Base-by-base conservation (phyloP, 169 alveolate species). In the Plasmodium malariae region DNA sequence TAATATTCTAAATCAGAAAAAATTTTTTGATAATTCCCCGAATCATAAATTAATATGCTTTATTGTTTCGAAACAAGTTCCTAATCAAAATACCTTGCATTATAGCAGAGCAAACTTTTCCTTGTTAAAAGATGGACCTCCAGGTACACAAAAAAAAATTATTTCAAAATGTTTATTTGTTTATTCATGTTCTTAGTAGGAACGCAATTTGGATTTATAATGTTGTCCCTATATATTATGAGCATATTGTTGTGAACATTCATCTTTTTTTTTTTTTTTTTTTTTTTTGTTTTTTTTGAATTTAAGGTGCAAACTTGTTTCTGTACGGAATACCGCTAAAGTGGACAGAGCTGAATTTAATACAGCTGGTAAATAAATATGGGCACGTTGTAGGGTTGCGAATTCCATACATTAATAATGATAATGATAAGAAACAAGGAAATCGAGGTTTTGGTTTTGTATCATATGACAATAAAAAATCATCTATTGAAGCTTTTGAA, bases 121-220 rank as follows among this genome's bases (percentile, higher is more conserved):
- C 30, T 74, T 94, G 55, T 89, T 94, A 19, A 92, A 92, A 57
- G 96, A 94, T 74, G 96, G 96, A 5, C 96, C 96, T 6, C 94
- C 94, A 67, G 94, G 94, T 92, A 83, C 17, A 26, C 62, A 67
- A 9, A 12, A 17, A 36, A 17, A 67, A 36, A 67, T 12, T n/a
- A n/a, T n/a, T n/a, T n/a, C n/a, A n/a, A n/a, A n/a, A n/a, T n/a
- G n/a, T n/a, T n/a, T n/a, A n/a, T n/a, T n/a, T n/a, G n/a, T n/a
- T n/a, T n/a, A n/a, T n/a, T n/a, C n/a, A n/a, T n/a, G n/a, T n/a
- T n/a, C n/a, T n/a, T n/a, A n/a, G n/a, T n/a, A n/a, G n/a, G n/a
- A n/a, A n/a, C n/a, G n/a, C n/a, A n/a, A n/a, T n/a, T n/a, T n/a
- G n/a, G n/a, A n/a, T n/a, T n/a, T n/a, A n/a, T n/a, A n/a, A n/a